These are phyloP conservation scores for Annulohypoxylon moriforme DNA, from an alignment of 495 filamentous ascomycete species.

Conservation along the genomic window DNA sequence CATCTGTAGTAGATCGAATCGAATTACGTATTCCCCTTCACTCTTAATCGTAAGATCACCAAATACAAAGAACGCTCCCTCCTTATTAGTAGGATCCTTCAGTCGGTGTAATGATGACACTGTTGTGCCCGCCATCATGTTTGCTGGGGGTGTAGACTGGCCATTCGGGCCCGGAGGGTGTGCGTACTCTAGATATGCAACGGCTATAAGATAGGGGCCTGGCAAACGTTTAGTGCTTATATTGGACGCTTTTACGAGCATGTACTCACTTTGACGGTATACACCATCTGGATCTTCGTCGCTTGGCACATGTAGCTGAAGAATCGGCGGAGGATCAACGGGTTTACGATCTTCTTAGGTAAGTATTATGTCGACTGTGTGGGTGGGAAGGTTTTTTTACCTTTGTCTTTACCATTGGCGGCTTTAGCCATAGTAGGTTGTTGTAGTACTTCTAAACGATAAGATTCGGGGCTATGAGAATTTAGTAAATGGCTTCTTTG, in stretches of 20 bases:
- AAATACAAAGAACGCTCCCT: constrained; percentile 98
- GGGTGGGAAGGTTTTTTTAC: constrained; percentile 19
- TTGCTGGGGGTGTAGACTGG: constrained; percentile 70
- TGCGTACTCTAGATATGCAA: constrained; percentile 66
- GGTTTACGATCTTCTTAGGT: constrained; percentile 81
- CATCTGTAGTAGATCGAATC: constrained; percentile 91
- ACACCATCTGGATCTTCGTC: constrained; percentile 81
- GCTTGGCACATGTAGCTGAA: constrained; percentile 80
- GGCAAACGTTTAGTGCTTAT: constrained; percentile 42
- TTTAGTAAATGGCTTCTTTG: background rate
- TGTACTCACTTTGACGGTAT: constrained; percentile 68
- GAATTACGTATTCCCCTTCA: constrained; percentile 80
- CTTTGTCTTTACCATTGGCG: constrained; percentile 51
- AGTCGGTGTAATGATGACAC: constrained; percentile 93
- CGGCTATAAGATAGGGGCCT: constrained; percentile 90
- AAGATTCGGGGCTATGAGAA: constrained; percentile 35
- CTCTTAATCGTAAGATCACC: constrained; percentile 88
- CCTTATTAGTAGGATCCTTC: constrained; percentile 91
- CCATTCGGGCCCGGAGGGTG: constrained; percentile 59
- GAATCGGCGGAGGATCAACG: constrained; percentile 92
- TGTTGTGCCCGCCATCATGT: constrained; percentile 71
- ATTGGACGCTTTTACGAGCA: constrained; percentile 27
- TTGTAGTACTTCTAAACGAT: constrained; percentile 49
- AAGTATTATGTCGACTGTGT: constrained; percentile 1
- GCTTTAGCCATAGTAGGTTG: constrained; percentile 50